Base-by-base conservation (phyloP, 2,329 filamentous ascomycete genomes). In the Fusarium concolor region DNA sequence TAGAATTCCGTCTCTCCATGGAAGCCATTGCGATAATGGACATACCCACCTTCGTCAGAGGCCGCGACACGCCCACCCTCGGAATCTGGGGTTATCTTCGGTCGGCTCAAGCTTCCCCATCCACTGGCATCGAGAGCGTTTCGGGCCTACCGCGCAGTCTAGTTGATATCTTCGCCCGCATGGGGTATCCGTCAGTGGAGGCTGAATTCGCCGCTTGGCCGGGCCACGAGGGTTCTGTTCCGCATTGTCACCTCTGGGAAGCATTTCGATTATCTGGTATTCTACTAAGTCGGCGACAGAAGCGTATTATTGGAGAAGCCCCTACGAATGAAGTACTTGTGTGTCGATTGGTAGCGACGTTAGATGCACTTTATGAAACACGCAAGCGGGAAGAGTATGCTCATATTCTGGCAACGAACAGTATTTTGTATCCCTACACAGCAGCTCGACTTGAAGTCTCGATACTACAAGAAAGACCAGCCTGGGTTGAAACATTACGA, bases 231-330 rank as follows among this genome's bases (percentile, higher is more conserved):
- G 75, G 75, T 0, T 61, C 72, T 31, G 55, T 74, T 22, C 68
- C 71, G 2, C 74, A 75, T 24, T 71, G 67, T 28, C 74, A 76
- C 33, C 64, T 76, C 5, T 76, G 75, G 75, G 75, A 76, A 18
- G 64, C 73, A 0, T 76, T 70, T 55, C 69, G 75, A 2, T 35
- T 74, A 24, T 54, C 75, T 4, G 75, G 72, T 0, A 64, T 76
- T 5, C 20, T 76, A 7, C 58, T 71, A 7, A 42, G 45, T n/a
- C 71, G 74, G 2, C 50, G 72, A 12, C 44, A 57, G 14, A 65
- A 46, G 17, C 58, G 11, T 22, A 14, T 43, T 3, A 11, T 11
- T 9, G 22, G 5, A 5, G 2, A 6, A 2, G 44, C 50, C 0
- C 55, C 57, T 1, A 56, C 28, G 0, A 50, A 47, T 2, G 71